Conservation (phyloP, 352 stramenopile genomes). For the Globisporangium ultimum region DNA sequence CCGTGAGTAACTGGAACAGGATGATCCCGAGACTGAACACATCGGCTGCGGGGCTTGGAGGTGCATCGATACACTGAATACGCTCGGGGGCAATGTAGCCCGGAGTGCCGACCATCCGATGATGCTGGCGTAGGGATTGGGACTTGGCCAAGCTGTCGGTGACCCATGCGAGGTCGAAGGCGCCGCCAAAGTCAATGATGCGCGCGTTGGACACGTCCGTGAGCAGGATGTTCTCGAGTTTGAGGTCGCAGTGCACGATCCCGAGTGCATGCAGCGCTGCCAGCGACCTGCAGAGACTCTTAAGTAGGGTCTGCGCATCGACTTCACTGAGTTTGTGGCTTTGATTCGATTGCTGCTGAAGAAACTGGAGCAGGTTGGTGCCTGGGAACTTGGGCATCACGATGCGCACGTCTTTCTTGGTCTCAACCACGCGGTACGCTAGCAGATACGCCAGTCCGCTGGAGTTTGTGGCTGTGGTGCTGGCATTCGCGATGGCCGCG, state of each 20-base stretch:
- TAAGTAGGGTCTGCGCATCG: constrained; percentile 39
- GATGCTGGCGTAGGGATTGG: neutral
- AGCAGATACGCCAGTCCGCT: constrained; percentile 22
- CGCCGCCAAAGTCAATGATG: constrained; percentile 65
- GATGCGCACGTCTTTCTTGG: constrained; percentile 32
- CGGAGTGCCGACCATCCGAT: constrained; percentile 52
- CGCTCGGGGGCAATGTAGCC: constrained; percentile 64
- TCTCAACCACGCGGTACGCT: constrained; percentile 56
- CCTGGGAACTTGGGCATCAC: constrained; percentile 56
- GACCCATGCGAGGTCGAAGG: constrained; percentile 23
- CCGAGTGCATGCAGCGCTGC: constrained; percentile 89
- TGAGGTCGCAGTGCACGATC: constrained; percentile 97
- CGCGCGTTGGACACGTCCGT: constrained; percentile 25
- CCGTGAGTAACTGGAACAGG: constrained; percentile 57
- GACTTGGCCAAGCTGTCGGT: no score
- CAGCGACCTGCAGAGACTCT: constrained; percentile 70
- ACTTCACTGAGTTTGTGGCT: constrained; percentile 22
- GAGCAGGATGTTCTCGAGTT: constrained; percentile 95
- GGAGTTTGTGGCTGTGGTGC: neutral
- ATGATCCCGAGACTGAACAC: constrained; percentile 63
- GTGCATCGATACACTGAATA: constrained; percentile 25
- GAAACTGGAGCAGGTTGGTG: constrained; percentile 36
- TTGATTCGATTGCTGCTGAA: constrained; percentile 17
- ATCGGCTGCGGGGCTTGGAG: constrained; percentile 39
- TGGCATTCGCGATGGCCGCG: constrained; percentile 1